phyloP scores from a whole-genome alignment of 2,329 filamentous ascomycete genomes.

The Botrytis aclada region DNA sequence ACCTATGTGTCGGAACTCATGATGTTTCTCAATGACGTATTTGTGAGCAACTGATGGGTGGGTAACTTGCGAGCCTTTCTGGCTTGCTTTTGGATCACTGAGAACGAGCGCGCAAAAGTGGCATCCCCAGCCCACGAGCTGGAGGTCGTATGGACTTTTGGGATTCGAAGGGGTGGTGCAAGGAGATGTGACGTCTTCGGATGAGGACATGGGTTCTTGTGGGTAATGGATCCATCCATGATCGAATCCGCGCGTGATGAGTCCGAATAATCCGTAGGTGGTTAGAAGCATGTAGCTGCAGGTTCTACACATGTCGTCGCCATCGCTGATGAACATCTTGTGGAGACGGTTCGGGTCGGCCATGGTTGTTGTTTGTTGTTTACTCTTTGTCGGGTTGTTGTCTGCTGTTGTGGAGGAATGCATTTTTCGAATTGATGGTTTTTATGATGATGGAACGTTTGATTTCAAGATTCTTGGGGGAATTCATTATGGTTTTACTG shows the following conservation, averaged over 20 bases:
- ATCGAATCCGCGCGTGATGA: background rate
- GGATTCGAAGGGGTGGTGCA: background rate
- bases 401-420: background rate
- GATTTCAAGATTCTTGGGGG: background rate
- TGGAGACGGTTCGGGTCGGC: background rate
- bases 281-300: background rate
- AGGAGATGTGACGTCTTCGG: background rate
- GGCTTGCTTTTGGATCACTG: background rate
- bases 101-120: background rate
- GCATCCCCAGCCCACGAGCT: background rate
- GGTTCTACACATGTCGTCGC: background rate
- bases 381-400: background rate
- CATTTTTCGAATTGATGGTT: background rate
- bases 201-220: background rate
- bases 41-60: background rate
- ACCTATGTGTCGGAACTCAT: background rate
- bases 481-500: background rate
- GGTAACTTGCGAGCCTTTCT: background rate
- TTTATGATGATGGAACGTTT: background rate
- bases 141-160: background rate
- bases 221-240: background rate
- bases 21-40: slow-evolving; percentile 2
- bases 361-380: background rate
- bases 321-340: background rate
- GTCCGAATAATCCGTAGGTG: background rate